phyloP scores from a whole-genome alignment of 345 rosid species.

The Camelina neglecta region DNA sequence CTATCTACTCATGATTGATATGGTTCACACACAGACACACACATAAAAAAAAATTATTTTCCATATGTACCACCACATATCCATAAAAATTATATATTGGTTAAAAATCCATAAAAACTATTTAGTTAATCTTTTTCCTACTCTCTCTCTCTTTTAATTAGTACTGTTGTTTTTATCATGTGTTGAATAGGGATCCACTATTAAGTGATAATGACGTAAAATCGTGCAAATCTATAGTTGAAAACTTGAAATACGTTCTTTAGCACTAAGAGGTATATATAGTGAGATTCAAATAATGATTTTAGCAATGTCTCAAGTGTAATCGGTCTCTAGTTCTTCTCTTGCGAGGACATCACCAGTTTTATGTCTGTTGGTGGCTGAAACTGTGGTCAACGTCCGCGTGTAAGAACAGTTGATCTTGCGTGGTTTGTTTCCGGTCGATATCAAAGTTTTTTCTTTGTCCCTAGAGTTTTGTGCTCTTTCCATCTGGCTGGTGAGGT shows the following conservation, averaged over 20 bases:
- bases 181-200: conserved; percentile 17
- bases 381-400: too few species aligned
- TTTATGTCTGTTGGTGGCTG: too few species aligned
- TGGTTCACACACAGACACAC: too few species aligned
- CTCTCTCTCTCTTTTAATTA: not conserved
- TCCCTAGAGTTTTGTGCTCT: too few species aligned
- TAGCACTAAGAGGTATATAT: not conserved
- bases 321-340: too few species aligned
- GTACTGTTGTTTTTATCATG: not conserved
- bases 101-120: not conserved
- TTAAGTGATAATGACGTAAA: conserved; percentile 14
- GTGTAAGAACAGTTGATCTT: too few species aligned
- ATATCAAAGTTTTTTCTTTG: too few species aligned
- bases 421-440: too few species aligned
- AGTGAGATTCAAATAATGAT: conserved; percentile 12
- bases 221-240: conserved; percentile 8
- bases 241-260: conserved; percentile 7
- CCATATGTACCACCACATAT: not conserved
- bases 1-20: not conserved
- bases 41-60: not conserved
- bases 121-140: not conserved
- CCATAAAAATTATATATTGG: too few species aligned
- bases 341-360: too few species aligned
- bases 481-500: too few species aligned
- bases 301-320: not conserved